Conservation (phyloP, 306 rosid species). For the Rubus idaeus region DNA sequence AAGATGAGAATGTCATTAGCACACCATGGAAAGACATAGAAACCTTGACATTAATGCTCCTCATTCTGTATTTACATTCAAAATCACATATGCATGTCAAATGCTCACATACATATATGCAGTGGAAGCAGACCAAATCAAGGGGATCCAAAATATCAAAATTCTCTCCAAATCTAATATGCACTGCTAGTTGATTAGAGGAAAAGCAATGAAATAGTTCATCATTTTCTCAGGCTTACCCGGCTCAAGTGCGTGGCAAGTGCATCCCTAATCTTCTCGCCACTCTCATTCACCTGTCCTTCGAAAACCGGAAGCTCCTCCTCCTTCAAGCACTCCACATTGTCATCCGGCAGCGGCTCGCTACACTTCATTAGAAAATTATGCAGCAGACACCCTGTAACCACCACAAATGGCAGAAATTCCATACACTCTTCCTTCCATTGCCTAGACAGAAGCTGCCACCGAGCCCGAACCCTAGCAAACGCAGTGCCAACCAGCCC, state of each 20-base stretch:
- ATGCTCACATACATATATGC: slow-evolving; percentile 1
- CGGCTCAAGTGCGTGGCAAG: slow-evolving; percentile 69
- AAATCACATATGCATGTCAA: background rate
- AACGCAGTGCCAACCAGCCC: slow-evolving; percentile 53
- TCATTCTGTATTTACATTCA: slow-evolving; percentile 7
- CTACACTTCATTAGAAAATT: slow-evolving; percentile 67
- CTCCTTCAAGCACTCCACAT: slow-evolving; percentile 24
- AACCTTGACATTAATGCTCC: background rate
- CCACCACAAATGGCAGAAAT: slow-evolving; percentile 65
- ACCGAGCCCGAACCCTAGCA: slow-evolving; percentile 46
- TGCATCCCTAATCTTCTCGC: slow-evolving; percentile 56
- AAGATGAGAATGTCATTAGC: background rate
- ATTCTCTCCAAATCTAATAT: slow-evolving; percentile 1
- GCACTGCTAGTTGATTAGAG: background rate
- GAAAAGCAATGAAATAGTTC: slow-evolving; percentile 23
- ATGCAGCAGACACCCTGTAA: slow-evolving; percentile 74
- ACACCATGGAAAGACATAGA: background rate
- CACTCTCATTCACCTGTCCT: slow-evolving; percentile 57
- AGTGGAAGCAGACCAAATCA: slow-evolving; percentile 2
- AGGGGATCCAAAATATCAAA: slow-evolving; percentile 14
- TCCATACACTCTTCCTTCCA: slow-evolving; percentile 72
- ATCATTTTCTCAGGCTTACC: slow-evolving; percentile 49
- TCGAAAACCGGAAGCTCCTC: slow-evolving; percentile 36
- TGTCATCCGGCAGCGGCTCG: slow-evolving; percentile 40
- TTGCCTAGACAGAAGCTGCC: slow-evolving; percentile 62